Base-by-base conservation (phyloP, 2,329 filamentous ascomycete genomes). In the Hypoxylon sp. region DNA sequence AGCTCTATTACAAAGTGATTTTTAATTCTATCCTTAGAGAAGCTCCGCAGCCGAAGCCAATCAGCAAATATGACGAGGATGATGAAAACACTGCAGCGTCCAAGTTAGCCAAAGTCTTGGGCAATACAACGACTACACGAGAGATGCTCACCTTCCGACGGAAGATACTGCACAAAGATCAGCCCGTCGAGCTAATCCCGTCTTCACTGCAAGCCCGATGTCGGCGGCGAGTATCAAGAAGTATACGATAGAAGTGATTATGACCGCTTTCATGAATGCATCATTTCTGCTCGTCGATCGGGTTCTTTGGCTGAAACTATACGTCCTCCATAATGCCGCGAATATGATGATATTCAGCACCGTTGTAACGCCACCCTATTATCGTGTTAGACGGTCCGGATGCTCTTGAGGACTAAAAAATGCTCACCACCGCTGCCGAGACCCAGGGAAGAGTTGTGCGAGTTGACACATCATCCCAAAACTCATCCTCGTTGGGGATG, bases 381-480 rank as follows among this genome's bases (percentile, higher is more conserved):
- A 21, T 20, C 21, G n/a, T 13, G 13, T 57, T 17, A 54, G 50
- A 30, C 34, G 5, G 12, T 21, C 8, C 12, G 7, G 7, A 13
- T 11, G n/a, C 12, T 5, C 21, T 2, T 7, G 13, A 23, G 9
- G 27, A 15, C 13, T 7, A 13, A n/a, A 5, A 29, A 15, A 7
- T 27, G 12, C 43, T 55, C 32, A 54, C 51, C 21, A 55, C 31
- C 16, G 34, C 47, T 7, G 23, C 26, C 3, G 46, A 26, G 5
- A 42, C 15, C 46, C 34, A 51, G 8, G 51, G 17, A 7, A 55
- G 7, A 38, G 21, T 29, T 5, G 35, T 35, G 15, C 11, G 27
- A 23, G 25, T 9, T n/a, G 20, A 19, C 26, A 20, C 31, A 15
- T 49, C 36, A 13, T 51, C 29, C 52, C 34, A 40, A 29, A 51